Base-by-base conservation (phyloP, 2,329 filamentous ascomycete genomes). In the Phialophora verrucosa region DNA sequence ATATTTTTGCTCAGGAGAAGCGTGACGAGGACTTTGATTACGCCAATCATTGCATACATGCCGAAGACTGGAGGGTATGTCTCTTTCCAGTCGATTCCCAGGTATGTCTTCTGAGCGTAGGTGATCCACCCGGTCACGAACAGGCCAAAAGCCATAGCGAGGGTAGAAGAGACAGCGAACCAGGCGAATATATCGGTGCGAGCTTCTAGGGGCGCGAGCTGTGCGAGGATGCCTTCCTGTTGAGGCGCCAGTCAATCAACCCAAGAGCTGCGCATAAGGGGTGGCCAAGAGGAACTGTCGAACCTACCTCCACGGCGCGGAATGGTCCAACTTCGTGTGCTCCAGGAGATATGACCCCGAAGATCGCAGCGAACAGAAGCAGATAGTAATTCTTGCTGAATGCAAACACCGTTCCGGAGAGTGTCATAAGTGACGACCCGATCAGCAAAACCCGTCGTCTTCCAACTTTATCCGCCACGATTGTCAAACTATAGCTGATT, bases 291-390 rank as follows among this genome's bases (percentile, higher is more conserved):
- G 14, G 51, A 44, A 23, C 29, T 23, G 27, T 38, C 20, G 20
- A 38, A 0, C 84, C 87, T 78, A 90, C 87, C 73, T 90, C 88
- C 31, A 90, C 85, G 3, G 86, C 86, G 35, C 88, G 80, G 70
- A 90, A 90, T 0, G 88, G 88, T 0, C 88, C 88, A 73, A 90
- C 88, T 70, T 90, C 88, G 12, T 86, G 84, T 10, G 87, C 88
- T 87, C 0, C 86, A 82, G 74, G 0, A 73, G 84, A 87, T 61
- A 89, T 83, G 4, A 89, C 85, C 1, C 87, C 87, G 1, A 87
- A 77, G 3, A 88, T 81, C 0, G 86, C 86, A 0, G 86, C 87
- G 0, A 81, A 70, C 3, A 89, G 75, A 4, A 89, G 76, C n/a
- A 87, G 75, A 85, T 86, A 88, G 68, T 84, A 89, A 66, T 85